Conservation (phyloP, 2,329 filamentous ascomycete species). For the Aureobasidium pullulans region DNA sequence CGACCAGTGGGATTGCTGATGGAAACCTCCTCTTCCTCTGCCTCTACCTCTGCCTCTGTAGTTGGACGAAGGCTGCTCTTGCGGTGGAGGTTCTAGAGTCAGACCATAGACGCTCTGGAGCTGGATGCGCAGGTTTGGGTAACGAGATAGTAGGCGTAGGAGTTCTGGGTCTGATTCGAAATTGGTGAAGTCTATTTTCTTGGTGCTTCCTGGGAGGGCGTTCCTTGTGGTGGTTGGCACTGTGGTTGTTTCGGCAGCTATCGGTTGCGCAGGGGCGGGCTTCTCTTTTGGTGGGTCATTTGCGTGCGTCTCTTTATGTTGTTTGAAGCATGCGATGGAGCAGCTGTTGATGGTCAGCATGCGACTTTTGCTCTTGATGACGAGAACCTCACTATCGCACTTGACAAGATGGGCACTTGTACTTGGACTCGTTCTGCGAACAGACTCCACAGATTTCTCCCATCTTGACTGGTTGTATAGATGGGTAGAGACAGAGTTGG, state of each 20-base stretch:
- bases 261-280: not conserved
- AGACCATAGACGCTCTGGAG: conserved; percentile 28
- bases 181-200: conserved; percentile 23
- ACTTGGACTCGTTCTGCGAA: conserved; percentile 37
- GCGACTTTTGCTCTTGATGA: not conserved
- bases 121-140: conserved; percentile 27
- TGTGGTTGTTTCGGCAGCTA: not conserved
- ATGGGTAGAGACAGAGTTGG: not conserved
- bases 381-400: conserved; percentile 36
- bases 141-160: conserved; percentile 26
- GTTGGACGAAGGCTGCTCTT: conserved; percentile 18
- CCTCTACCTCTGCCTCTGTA: conserved; percentile 14
- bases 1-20: conserved; percentile 28
- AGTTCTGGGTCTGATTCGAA: conserved; percentile 28
- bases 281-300: conserved; percentile 12
- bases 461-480: conserved; percentile 21
- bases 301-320: conserved; percentile 28
- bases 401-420: conserved; percentile 43
- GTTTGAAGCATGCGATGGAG: conserved; percentile 33
- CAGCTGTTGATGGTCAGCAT: conserved; percentile 22
- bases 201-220: conserved; percentile 1
- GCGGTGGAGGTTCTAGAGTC: conserved; percentile 29
- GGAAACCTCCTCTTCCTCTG: conserved; percentile 17
- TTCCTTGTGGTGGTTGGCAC: not conserved
- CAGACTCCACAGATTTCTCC: conserved; percentile 37